phyloP scores from a whole-genome alignment of 2,329 filamentous ascomycete species.

The Pseudogymnoascus sp. region DNA sequence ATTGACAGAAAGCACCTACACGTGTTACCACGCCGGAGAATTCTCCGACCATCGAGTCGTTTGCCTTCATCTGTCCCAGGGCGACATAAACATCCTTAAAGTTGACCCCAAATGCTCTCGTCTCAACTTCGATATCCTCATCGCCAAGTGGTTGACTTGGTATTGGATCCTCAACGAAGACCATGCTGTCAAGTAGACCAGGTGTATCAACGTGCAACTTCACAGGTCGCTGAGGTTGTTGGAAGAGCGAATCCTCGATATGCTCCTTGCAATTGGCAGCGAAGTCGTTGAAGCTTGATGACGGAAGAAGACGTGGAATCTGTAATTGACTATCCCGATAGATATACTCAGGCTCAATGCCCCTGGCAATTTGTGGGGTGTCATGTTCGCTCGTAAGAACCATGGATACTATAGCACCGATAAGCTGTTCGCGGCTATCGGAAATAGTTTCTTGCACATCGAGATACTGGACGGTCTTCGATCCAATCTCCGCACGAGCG shows the following conservation, averaged over 20 bases:
- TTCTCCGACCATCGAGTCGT: constrained; percentile 10
- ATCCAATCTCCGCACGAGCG: not conserved
- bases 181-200: constrained; percentile 20
- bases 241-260: not conserved
- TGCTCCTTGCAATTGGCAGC: not conserved
- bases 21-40: constrained; percentile 10
- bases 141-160: constrained; percentile 11
- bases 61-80: constrained; percentile 14
- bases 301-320: constrained; percentile 9
- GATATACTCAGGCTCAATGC: constrained; percentile 9
- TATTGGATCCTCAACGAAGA: constrained; percentile 20
- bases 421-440: not conserved
- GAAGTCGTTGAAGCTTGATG: not conserved
- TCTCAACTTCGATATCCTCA: constrained; percentile 18
- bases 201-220: constrained; percentile 10
- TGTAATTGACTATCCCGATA: constrained; percentile 8
- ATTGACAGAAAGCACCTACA: not conserved
- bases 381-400: not conserved
- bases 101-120: constrained; percentile 14
- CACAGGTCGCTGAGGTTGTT: not conserved
- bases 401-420: not conserved
- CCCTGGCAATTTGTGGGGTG: not conserved
- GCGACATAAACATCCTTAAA: constrained; percentile 22
- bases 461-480: not conserved
- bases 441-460: not conserved